Conservation (phyloP, 2,329 filamentous ascomycete genomes). For the Hymenoscyphus fraxineus region DNA sequence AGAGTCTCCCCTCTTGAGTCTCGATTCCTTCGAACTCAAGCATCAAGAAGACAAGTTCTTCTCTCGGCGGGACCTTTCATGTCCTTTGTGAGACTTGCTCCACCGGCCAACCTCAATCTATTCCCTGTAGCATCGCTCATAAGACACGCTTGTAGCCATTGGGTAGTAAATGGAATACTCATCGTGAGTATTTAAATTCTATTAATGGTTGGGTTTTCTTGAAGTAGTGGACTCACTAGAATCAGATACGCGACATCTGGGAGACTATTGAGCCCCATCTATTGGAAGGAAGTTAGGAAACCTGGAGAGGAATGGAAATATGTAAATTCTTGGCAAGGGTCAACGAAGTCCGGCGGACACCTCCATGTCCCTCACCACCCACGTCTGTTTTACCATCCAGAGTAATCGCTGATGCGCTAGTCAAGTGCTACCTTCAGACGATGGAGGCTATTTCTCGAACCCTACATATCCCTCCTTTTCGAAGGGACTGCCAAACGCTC, state of each 20-base stretch:
- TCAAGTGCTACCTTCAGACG: conserved; percentile 47
- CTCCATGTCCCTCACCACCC: conserved; percentile 45
- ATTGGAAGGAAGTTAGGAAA: conserved; percentile 38
- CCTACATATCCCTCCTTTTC: conserved; percentile 50
- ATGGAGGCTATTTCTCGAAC: conserved; percentile 47
- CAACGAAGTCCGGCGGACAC: conserved; percentile 49
- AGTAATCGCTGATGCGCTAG: conserved; percentile 43
- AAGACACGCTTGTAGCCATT: conserved; percentile 42
- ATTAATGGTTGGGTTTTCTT: conserved; percentile 16
- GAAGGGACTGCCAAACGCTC: conserved; percentile 45
- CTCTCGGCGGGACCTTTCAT: neutral
- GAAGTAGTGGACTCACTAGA: conserved; percentile 20
- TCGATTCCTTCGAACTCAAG: neutral
- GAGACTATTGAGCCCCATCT: conserved; percentile 41
- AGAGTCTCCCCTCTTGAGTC: neutral
- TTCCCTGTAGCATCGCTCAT: neutral
- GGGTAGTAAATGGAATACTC: conserved; percentile 45
- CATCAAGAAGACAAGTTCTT: neutral
- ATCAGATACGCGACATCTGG: conserved; percentile 43
- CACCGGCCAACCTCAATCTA: neutral
- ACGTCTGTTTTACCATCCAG: conserved; percentile 44
- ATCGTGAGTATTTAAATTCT: conserved; percentile 38
- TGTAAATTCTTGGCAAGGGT: conserved; percentile 51
- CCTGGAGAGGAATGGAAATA: conserved; percentile 39
- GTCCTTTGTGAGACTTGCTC: neutral